Evolutionary conservation across 2,329 filamentous ascomycete species (phyloP), one percentile per base, ranked within the genome.

Genomic region (Venturia carpophila): DNA sequence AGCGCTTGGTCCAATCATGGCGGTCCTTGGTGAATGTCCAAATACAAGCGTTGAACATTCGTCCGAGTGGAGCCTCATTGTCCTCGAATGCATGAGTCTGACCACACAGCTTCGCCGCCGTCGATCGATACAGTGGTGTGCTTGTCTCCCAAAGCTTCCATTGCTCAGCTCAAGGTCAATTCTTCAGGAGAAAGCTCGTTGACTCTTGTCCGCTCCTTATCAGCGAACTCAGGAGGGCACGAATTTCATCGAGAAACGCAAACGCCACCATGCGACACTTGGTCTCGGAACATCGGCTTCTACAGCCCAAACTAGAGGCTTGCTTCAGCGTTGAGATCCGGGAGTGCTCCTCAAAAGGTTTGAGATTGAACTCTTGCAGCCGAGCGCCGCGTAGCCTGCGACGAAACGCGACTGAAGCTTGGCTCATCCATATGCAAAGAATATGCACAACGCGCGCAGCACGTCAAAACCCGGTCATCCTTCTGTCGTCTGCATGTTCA

Each of bases 361-460:
- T 58, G 52, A 37, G 52, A 15, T 37, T 58, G 52, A 58, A 58
- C 11, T 58, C 30, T 58, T 37, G 52, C 52, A 58, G 52, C 27
- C 19, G 30, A 27, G 27, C 52, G 37, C 52, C 52, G 52, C 52
- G 27, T 58, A 37, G 52, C 11, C 19, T n/a, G 1, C 52, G 11
- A 15, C 37, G 52, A 58, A 58, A 58, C 52, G 52, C 30, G 30
- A 58, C 52, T 58, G 52, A 58, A 58, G 52, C 52, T 58, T 58
- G 52, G 52, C 52, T 24, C 52, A 21, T 37, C 27, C 27, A n/a
- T 58, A 27, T 34, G 52, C 30, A 37, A 37, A 58, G 47, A 37
- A 37, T 21, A 6, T 3, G 15, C 15, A 37, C 17, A 58, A 58
- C 52, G 52, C 30, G 52, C 52, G 52, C 52, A 58, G 52, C 52